These are phyloP conservation scores for Nissolia schottii DNA, from an alignment of 306 rosid species.

Conservation along the genomic window DNA sequence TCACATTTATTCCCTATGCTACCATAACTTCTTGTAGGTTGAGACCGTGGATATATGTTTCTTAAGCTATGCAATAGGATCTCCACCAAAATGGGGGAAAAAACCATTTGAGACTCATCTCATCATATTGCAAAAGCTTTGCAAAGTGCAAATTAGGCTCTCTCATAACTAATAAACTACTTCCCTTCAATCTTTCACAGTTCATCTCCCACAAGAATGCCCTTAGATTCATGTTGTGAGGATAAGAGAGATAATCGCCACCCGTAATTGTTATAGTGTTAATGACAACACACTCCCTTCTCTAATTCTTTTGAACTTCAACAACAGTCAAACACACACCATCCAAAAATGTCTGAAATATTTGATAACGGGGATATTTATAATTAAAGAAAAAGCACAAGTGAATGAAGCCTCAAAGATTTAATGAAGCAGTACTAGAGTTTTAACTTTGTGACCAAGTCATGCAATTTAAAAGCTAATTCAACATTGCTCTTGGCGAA, in stretches of 20 bases:
- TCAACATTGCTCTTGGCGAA: slow-evolving; percentile 33
- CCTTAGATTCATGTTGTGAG: slow-evolving; percentile 52
- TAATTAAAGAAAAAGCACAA: no score
- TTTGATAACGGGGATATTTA: no score
- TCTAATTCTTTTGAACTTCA: no score
- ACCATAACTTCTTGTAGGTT: background rate
- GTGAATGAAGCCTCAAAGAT: no score
- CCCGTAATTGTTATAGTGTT: no score
- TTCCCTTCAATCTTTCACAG: background rate
- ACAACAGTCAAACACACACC: no score
- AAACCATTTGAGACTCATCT: background rate
- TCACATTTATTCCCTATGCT: slow-evolving; percentile 30
- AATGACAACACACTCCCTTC: no score
- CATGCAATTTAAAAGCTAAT: no score
- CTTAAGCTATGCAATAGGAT: background rate
- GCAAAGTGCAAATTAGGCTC: background rate
- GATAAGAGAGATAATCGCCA: no score
- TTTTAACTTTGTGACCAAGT: no score
- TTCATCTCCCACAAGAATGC: slow-evolving; percentile 24
- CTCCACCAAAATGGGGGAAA: background rate
- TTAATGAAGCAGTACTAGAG: no score
- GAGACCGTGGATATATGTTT: background rate
- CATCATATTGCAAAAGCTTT: background rate
- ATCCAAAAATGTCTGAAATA: no score
- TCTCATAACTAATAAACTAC: background rate